Conservation (phyloP, 495 filamentous ascomycete genomes). For the Baudoinia panamericana region DNA sequence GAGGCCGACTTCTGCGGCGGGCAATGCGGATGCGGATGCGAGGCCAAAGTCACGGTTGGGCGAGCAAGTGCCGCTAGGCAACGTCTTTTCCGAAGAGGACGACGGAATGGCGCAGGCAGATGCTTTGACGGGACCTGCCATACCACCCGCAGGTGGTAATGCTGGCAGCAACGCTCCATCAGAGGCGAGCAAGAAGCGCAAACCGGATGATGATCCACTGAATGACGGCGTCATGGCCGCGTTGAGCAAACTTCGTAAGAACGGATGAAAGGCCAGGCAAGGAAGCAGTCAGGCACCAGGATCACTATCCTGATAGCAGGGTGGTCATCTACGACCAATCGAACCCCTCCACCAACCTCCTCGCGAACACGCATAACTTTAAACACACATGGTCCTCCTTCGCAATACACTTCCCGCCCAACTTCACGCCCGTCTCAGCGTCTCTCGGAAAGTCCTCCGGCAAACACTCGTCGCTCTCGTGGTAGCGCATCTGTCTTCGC, state of each 20-base stretch:
- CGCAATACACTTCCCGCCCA: slow-evolving; percentile 1
- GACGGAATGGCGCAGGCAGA: slow-evolving; percentile 33
- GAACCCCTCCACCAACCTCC: slow-evolving; percentile 18
- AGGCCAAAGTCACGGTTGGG: slow-evolving; percentile 22
- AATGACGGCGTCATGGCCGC: slow-evolving; percentile 45
- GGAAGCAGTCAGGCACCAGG: no score
- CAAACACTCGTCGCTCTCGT: slow-evolving; percentile 7
- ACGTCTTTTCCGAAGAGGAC: slow-evolving; percentile 22
- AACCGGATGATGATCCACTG: slow-evolving; percentile 30
- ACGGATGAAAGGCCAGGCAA: no score
- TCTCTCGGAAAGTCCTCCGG: slow-evolving; percentile 7
- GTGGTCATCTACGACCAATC: slow-evolving; percentile 20
- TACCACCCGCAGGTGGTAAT: slow-evolving; percentile 4
- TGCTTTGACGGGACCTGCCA: slow-evolving; percentile 14
- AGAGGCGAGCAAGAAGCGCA: slow-evolving; percentile 28
- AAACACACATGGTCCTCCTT: slow-evolving; percentile 22
- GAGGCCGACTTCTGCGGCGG: slow-evolving; percentile 1
- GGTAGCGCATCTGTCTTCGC: slow-evolving; percentile 13
- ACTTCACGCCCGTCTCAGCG: background rate
- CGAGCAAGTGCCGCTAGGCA: slow-evolving; percentile 23
- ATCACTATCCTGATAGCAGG: no score
- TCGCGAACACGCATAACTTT: slow-evolving; percentile 14
- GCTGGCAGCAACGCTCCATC: background rate
- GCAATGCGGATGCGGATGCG: slow-evolving; percentile 20
- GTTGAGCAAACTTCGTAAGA: slow-evolving; percentile 36